phyloP scores from a whole-genome alignment of 257 asterid species.

The Agastache rugosa region DNA sequence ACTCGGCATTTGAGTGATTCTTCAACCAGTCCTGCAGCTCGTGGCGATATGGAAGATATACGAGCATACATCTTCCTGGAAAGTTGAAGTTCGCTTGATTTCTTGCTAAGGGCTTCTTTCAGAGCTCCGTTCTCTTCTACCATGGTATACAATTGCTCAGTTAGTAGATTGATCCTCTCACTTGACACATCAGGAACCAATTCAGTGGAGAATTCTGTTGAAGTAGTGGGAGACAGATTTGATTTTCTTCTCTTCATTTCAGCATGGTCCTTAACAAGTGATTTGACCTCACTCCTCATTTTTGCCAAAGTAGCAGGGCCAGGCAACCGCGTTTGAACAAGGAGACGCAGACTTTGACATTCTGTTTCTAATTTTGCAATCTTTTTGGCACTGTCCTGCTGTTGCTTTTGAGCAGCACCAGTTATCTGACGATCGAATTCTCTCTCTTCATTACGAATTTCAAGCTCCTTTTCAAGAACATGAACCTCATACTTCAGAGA shows the following conservation, averaged over 20 bases:
- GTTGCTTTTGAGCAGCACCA: slow-evolving; percentile 60
- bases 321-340: slow-evolving; percentile 65
- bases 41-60: slow-evolving; percentile 40
- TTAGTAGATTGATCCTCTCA: slow-evolving; percentile 45
- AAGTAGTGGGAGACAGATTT: slow-evolving; percentile 44
- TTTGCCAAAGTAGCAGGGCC: slow-evolving; percentile 71
- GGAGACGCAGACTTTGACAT: slow-evolving; percentile 78
- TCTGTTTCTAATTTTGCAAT: slow-evolving; percentile 74
- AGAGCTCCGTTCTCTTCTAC: slow-evolving; percentile 68
- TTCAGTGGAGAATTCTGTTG: slow-evolving; percentile 48
- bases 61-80: slow-evolving; percentile 33
- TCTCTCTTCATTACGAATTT: slow-evolving; percentile 85
- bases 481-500: slow-evolving; percentile 72
- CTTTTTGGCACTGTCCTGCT: slow-evolving; percentile 63
- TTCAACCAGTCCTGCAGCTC: slow-evolving; percentile 35
- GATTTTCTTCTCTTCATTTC: slow-evolving; percentile 52
- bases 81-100: slow-evolving; percentile 41
- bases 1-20: neutral
- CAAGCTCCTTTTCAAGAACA: slow-evolving; percentile 81
- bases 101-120: slow-evolving; percentile 49
- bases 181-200: slow-evolving; percentile 45
- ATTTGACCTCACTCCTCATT: slow-evolving; percentile 68
- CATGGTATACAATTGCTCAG: slow-evolving; percentile 55
- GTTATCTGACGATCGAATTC: slow-evolving; percentile 70
- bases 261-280: slow-evolving; percentile 51